phyloP scores from a whole-genome alignment of 768 basidiomycete species.

The Kwoniella sp. region DNA sequence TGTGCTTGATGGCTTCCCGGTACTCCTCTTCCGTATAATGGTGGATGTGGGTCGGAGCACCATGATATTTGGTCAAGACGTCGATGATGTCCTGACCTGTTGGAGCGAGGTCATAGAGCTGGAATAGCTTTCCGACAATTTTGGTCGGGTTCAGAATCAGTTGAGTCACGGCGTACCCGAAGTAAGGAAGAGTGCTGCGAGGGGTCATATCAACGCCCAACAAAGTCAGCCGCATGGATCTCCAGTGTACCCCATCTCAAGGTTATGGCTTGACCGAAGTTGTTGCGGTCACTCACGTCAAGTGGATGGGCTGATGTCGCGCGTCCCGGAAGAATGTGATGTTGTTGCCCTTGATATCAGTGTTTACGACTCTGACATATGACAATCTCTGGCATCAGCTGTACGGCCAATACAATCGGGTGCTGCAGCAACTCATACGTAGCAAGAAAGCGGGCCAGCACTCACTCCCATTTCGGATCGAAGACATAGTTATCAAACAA shows the following conservation, averaged over 20 bases:
- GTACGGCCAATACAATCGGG: too few species aligned
- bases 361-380: conserved; percentile 12
- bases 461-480: conserved; percentile 15
- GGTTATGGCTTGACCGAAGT: neutral
- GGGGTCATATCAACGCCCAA: neutral
- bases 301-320: neutral
- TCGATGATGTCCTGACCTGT: conserved; percentile 18
- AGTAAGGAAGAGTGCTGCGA: conserved; percentile 4
- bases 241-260: too few species aligned
- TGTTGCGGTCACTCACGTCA: conserved; percentile 27
- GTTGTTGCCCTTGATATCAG: conserved; percentile 22
- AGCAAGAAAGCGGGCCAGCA: neutral
- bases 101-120: conserved; percentile 5
- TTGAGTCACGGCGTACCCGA: conserved; percentile 8
- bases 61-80: conserved; percentile 18
- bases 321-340: conserved; percentile 14
- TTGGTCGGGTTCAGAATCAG: neutral
- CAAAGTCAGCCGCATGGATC: neutral
- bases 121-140: conserved; percentile 2
- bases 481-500: conserved; percentile 17
- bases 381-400: too few species aligned
- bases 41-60: conserved; percentile 3
- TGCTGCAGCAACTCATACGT: too few species aligned
- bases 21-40: conserved; percentile 13
- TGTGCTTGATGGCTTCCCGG: neutral